A percentile compares a stretch with the other conserved stretches of the same genome.
Conservation (phyloP, 768 basidiomycete species). For the Xerocomellus amylosporus region DNA sequence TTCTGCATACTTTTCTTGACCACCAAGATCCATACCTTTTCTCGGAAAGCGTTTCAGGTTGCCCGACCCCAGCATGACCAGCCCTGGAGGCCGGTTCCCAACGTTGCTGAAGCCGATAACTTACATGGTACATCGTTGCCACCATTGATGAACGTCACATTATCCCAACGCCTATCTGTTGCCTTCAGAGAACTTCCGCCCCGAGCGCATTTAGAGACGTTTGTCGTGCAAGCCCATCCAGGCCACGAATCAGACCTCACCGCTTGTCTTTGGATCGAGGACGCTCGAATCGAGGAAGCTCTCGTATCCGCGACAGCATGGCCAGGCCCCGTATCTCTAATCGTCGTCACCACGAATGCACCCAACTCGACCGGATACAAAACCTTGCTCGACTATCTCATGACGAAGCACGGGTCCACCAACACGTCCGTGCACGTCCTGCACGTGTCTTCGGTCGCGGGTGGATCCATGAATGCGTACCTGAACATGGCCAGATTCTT, state of each 20-base stretch:
- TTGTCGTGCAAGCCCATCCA: constrained; percentile 28
- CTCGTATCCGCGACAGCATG: constrained; percentile 40
- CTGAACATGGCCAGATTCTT: constrained; percentile 65
- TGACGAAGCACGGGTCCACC: constrained; percentile 6
- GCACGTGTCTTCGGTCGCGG: constrained; percentile 36
- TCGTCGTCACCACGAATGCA: constrained; percentile 40
- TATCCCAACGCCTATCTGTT: constrained; percentile 36
- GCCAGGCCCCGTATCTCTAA: constrained; percentile 50
- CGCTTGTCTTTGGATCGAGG: constrained; percentile 51
- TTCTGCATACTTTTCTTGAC: constrained; percentile 41
- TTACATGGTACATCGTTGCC: constrained; percentile 8
- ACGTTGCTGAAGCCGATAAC: neutral
- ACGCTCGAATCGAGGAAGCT: constrained; percentile 34
- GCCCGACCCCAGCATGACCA: neutral
- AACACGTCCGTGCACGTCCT: constrained; percentile 48
- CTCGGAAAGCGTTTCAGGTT: constrained; percentile 2
- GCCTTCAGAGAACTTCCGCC: constrained; percentile 31
- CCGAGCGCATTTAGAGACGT: constrained; percentile 35
- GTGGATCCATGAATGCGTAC: constrained; percentile 48
- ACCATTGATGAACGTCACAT: constrained; percentile 29
- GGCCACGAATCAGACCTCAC: constrained; percentile 27
- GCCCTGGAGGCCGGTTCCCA: neutral
- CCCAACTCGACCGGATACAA: constrained; percentile 27
- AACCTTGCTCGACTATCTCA: constrained; percentile 17
- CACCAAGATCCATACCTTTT: constrained; percentile 22